Base-by-base conservation (phyloP, 257 asterid genomes). In the Petrea volubilis region DNA sequence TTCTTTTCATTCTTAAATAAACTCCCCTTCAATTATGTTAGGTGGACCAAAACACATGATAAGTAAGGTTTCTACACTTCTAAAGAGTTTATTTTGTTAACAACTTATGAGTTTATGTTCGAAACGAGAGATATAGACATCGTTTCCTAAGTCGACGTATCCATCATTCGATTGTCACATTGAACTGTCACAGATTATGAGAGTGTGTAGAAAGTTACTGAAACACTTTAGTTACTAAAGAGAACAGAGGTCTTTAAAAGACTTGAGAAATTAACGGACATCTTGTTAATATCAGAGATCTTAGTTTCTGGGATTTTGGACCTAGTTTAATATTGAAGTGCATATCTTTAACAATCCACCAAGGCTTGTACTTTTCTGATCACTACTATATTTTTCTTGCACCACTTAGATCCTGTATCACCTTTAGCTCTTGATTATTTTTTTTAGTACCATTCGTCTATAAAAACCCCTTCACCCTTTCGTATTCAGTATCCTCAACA, bases 281-380 rank as follows among this genome's bases (percentile, higher is more conserved):
- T 5, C 38, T 0, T 4, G 38, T 4, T 33, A 33, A 33, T 33
- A 33, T 33, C 38, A 33, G 7, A 33, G 38, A 33, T 5, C 18
- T 11, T 17, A 18, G 61, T 24, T 55, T 8, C 61, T 29, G 14
- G 14, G 53, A 67, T 28, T 56, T 41, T 70, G 23, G 57, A 43
- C 47, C 34, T 57, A 40, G 36, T 17, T 17, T 55, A 27, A 10
- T 53, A 44, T 27, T 33, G n/a, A 43, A 31, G 8, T 7, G 2
- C 3, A 47, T 44, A 23, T 33, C n/a, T 47, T 46, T 47, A 49
- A 27, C 6, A 78, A 65, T 67, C 11, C 70, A 29, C 69, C 64
- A 49, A 69, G 70, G 67, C 71, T 64, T 76, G 79, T 84, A 75
- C 80, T 73, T 68, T 27, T 51, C 74, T 40, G 67, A 66, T 72